phyloP scores from a whole-genome alignment of 345 rosid genomes.

The Eutrema heterophyllum region DNA sequence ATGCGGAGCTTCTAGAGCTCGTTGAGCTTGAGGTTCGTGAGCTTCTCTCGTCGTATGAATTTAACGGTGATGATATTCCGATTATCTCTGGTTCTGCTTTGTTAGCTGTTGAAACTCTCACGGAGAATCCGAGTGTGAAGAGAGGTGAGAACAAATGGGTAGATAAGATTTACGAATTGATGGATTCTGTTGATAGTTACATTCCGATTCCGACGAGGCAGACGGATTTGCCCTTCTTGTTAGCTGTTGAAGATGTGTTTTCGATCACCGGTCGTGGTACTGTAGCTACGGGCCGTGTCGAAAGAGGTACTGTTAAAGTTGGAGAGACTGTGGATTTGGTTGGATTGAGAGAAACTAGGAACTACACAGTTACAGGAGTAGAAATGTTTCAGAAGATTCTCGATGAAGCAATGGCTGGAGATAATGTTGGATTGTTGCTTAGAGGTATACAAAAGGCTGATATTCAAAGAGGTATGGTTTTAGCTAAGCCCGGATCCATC shows the following conservation, averaged over 20 bases:
- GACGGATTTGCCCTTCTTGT: constrained; percentile 65
- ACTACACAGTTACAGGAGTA: constrained; percentile 62
- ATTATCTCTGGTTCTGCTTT: constrained; percentile 76
- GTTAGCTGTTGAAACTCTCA: constrained; percentile 66
- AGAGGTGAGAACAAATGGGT: constrained; percentile 81
- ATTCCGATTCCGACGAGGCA: constrained; percentile 76
- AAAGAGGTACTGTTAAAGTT: constrained; percentile 59
- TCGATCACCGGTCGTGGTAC: constrained; percentile 87
- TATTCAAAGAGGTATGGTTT: constrained; percentile 89
- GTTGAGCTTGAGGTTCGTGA: constrained; percentile 93
- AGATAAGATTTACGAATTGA: constrained; percentile 72
- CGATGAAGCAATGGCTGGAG: constrained; percentile 60
- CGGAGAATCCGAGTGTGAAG: constrained; percentile 56
- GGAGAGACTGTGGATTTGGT: constrained; percentile 74
- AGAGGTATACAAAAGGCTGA: constrained; percentile 79
- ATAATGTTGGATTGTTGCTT: constrained; percentile 70
- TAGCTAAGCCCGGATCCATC: constrained; percentile 70
- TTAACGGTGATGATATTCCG: constrained; percentile 78
- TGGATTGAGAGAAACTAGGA: constrained; percentile 73
- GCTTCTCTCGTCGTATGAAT: constrained; percentile 63
- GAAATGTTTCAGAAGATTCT: constrained; percentile 86
- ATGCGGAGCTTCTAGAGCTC: constrained; percentile 72
- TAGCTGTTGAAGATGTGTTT: constrained; percentile 80
- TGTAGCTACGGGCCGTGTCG: constrained; percentile 84
- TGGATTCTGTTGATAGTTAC: constrained; percentile 77